Evolutionary conservation across 2,329 filamentous ascomycete species (phyloP).

Genomic region (Fusarium oxysporum): DNA sequence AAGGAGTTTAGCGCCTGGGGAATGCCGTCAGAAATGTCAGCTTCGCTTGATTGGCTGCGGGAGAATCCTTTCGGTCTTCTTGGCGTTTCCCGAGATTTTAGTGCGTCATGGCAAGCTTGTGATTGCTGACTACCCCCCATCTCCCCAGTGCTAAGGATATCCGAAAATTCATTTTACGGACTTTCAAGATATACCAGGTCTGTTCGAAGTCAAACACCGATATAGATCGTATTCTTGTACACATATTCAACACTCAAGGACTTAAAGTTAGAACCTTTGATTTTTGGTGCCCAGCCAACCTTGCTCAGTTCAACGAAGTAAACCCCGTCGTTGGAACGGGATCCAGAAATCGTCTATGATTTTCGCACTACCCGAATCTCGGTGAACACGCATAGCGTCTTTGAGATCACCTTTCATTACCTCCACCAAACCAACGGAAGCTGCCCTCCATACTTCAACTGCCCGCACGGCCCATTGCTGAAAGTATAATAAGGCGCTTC

Average conservation of each 20-base stretch:
- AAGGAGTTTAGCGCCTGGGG: accelerated
- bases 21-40: background rate
- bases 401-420: too few species aligned
- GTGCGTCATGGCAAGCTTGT: background rate
- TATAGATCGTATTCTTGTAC: too few species aligned
- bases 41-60: background rate
- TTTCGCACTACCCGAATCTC: too few species aligned
- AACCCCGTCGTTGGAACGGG: too few species aligned
- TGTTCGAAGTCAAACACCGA: background rate
- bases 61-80: background rate
- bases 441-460: background rate
- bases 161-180: background rate
- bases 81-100: background rate
- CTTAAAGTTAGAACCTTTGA: too few species aligned
- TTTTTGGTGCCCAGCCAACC: too few species aligned
- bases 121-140: background rate
- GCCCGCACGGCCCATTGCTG: background rate
- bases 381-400: too few species aligned
- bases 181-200: background rate
- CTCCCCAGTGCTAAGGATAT: background rate
- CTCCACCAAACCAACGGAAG: too few species aligned
- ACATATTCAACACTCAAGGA: too few species aligned
- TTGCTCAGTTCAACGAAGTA: too few species aligned
- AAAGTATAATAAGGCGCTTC: background rate
- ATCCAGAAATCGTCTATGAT: too few species aligned